Evolutionary conservation across 2,329 filamentous ascomycete genomes (phyloP).

Genomic region (Clonostachys chloroleuca): DNA sequence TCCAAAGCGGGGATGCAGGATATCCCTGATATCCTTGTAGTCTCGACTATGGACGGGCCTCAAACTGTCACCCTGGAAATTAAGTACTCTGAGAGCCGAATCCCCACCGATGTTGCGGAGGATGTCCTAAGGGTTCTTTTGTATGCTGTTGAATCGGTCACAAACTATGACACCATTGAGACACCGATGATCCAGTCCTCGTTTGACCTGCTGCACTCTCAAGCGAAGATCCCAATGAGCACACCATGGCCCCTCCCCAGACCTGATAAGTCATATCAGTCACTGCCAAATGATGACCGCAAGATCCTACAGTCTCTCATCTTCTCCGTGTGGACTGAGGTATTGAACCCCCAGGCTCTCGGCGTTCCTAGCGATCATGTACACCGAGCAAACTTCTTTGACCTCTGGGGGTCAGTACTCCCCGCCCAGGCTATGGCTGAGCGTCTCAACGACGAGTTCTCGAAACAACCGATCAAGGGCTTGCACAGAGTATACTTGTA

Average conservation of each 20-base stretch:
- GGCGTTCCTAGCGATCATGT: slow-evolving; percentile 34
- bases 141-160: slow-evolving; percentile 38
- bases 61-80: slow-evolving; percentile 35
- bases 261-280: slow-evolving; percentile 5
- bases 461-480: slow-evolving; percentile 25
- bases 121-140: slow-evolving; percentile 39
- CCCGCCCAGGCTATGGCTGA: slow-evolving; percentile 40
- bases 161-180: slow-evolving; percentile 36
- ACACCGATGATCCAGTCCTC: slow-evolving; percentile 39
- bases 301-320: slow-evolving; percentile 34
- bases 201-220: slow-evolving; percentile 24
- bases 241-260: slow-evolving; percentile 21
- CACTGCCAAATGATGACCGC: slow-evolving; percentile 32
- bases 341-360: slow-evolving; percentile 31
- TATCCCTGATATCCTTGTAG: slow-evolving; percentile 38
- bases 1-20: slow-evolving; percentile 33
- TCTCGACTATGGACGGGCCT: slow-evolving; percentile 28
- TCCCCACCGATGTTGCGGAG: slow-evolving; percentile 33
- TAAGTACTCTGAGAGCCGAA: slow-evolving; percentile 37
- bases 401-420: slow-evolving; percentile 44
- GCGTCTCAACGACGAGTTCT: slow-evolving; percentile 35
- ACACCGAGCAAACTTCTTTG: slow-evolving; percentile 42
- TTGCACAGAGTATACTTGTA: slow-evolving; percentile 31
- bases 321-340: slow-evolving; percentile 34
- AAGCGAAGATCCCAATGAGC: slow-evolving; percentile 24